Evolutionary conservation across 129 eudicot genomes (phyloP).

Genomic region (Tagetes patula): DNA sequence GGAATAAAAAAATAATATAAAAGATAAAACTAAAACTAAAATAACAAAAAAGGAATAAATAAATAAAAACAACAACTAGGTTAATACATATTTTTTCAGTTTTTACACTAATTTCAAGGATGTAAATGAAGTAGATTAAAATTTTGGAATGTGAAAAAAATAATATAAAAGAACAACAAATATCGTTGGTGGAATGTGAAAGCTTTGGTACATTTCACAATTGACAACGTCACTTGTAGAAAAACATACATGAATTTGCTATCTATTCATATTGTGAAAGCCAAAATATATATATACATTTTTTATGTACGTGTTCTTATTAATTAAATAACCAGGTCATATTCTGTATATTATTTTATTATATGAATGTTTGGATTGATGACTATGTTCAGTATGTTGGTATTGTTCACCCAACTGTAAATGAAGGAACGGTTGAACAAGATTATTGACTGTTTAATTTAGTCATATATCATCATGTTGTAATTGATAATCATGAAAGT

Average conservation of each 20-base stretch:
- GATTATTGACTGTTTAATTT: constrained; percentile 27
- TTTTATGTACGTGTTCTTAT: background rate
- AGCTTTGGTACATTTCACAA: constrained; percentile 11
- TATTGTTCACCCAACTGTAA: constrained; percentile 41
- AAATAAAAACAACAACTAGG: too few relatives aligned
- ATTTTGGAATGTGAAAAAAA: background rate
- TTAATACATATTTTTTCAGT: too few relatives aligned
- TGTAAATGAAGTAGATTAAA: too few relatives aligned
- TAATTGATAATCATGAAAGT: background rate
- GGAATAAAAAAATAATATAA: too few relatives aligned
- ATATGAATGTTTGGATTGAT: background rate
- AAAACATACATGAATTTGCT: background rate
- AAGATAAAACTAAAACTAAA: too few relatives aligned
- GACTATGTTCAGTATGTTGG: constrained; percentile 30
- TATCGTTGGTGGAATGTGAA: constrained; percentile 20
- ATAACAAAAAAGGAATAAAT: too few relatives aligned
- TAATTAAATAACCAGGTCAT: background rate
- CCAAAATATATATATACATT: background rate
- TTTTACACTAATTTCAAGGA: too few relatives aligned
- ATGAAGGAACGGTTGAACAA: constrained; percentile 40
- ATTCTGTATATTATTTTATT: constrained; percentile 11
- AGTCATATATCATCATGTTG: constrained; percentile 11
- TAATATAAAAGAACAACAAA: background rate
- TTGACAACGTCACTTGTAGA: background rate
- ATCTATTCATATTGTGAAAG: background rate